A percentile compares a stretch with the other conserved stretches of the same genome.
Conservation (phyloP, 1,284 basidiomycete species). For the Trametes versicolor region DNA sequence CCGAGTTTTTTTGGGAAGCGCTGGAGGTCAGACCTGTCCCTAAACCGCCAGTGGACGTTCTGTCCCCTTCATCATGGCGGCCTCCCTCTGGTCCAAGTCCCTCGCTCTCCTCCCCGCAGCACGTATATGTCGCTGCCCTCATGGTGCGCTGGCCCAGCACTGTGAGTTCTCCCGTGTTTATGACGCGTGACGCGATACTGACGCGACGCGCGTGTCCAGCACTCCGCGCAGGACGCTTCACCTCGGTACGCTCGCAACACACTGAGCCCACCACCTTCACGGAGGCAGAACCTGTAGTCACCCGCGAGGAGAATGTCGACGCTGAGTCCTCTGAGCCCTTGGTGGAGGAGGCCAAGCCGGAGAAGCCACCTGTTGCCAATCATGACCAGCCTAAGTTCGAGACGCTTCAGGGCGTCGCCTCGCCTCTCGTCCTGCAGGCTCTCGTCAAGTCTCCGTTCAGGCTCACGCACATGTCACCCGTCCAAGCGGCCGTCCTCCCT, state of each 20-base stretch:
- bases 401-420: constrained; percentile 53
- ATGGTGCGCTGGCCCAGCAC: constrained; percentile 13
- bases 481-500: constrained; percentile 85
- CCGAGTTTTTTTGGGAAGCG: constrained; percentile 29
- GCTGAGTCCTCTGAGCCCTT: neutral
- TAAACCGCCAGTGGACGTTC: constrained; percentile 27
- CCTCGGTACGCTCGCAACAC: constrained; percentile 20
- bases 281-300: neutral
- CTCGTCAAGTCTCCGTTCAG: constrained; percentile 77
- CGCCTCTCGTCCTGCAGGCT: constrained; percentile 64
- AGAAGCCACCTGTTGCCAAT: neutral
- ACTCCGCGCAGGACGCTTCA: constrained; percentile 30
- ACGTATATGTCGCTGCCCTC: constrained; percentile 23
- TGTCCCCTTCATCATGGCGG: constrained; percentile 35
- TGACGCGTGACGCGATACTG: constrained; percentile 1
- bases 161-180: constrained; percentile 16
- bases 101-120: constrained; percentile 23
- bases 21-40: constrained; percentile 14
- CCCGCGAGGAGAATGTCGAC: neutral
- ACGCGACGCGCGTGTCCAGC: constrained; percentile 10
- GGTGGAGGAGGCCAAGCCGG: neutral
- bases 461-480: constrained; percentile 82
- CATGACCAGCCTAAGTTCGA: constrained; percentile 48
- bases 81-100: constrained; percentile 32
- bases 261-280: neutral